These are phyloP conservation scores for Ganoderma meredithae DNA, from an alignment of 1,284 basidiomycete genomes.

Conservation along the genomic window DNA sequence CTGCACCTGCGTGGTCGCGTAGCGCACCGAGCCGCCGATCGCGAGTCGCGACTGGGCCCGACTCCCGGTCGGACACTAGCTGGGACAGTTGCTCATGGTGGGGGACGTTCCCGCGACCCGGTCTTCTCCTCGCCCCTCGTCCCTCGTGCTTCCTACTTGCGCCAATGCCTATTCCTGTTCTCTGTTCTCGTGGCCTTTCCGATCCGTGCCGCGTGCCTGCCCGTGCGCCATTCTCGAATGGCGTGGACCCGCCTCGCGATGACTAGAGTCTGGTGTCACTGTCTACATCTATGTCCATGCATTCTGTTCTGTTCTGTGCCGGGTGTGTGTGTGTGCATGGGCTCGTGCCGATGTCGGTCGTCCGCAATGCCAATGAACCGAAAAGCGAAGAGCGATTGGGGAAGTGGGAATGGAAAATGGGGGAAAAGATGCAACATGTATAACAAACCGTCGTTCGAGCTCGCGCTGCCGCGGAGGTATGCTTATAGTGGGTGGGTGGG, in stretches of 20 bases:
- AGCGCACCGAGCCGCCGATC: background rate
- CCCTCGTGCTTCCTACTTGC: no score
- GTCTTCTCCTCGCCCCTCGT: background rate
- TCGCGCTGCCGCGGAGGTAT: background rate
- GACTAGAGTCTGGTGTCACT: no score
- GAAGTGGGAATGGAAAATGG: background rate
- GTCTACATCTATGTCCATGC: background rate
- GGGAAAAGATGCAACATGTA: background rate
- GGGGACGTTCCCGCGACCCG: background rate
- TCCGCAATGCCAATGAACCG: background rate
- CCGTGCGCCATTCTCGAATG: background rate
- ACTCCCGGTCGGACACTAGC: background rate
- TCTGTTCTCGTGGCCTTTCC: background rate
- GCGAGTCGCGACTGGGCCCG: background rate
- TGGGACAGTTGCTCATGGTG: background rate
- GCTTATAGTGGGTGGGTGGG: background rate
- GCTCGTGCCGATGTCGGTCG: background rate
- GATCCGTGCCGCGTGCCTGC: conserved; percentile 1
- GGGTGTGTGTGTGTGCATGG: background rate
- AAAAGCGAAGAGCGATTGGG: background rate
- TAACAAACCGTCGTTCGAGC: background rate
- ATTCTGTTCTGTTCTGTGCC: background rate
- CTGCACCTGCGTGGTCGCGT: background rate
- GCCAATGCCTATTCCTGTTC: background rate
- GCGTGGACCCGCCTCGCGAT: background rate